Base-by-base conservation (phyloP, 768 basidiomycete genomes). In the Candolleomyces efflorescens region DNA sequence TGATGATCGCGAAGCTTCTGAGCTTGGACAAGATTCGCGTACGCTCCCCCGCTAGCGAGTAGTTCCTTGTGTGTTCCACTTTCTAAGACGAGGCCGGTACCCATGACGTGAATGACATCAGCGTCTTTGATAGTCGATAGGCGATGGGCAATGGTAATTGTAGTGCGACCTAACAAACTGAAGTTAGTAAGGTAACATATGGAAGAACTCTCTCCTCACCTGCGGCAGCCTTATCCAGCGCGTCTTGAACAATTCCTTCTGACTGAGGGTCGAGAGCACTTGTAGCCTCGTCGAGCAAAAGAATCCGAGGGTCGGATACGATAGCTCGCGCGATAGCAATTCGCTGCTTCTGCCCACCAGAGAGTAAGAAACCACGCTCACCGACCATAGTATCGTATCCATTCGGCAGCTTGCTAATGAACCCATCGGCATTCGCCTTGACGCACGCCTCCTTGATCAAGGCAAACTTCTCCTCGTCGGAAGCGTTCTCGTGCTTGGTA, bases 331-430 rank as follows among this genome's bases (percentile, higher is more conserved):
- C 90, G 60, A 91, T 92, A 1, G 90, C 90, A 23, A 91, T 76
- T 60, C 90, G 86, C 66, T 92, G 81, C 66, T 90, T 90, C 71
- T 90, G 89, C 13, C 88, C 88, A 59, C 89, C 52, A 17, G 39
- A 53, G 10, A 38, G 18, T 10, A 53, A n/a, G 54, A 46, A 55
- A 6, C 55, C 55, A 11, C 55, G 24, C 70, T 93, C 90, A 47
- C 92, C 92, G 11, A 94, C 78, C 61, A 78, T 70, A 0, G 92
- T 93, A 54, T 90, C 82, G 73, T 94, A 92, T 1, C 87, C 89
- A 18, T 86, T 75, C 0, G 90, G 89, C 0, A 92, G 75, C 13
- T 75, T 72, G 70, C 77, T 72, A 66, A 94, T 81, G 70, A 92
- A 92, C 6, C 89, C 87, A 69, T 92, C 88, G 12, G 87, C 83